Base-by-base conservation (phyloP, 2,329 filamentous ascomycete species). In the Anisogramma anomala region DNA sequence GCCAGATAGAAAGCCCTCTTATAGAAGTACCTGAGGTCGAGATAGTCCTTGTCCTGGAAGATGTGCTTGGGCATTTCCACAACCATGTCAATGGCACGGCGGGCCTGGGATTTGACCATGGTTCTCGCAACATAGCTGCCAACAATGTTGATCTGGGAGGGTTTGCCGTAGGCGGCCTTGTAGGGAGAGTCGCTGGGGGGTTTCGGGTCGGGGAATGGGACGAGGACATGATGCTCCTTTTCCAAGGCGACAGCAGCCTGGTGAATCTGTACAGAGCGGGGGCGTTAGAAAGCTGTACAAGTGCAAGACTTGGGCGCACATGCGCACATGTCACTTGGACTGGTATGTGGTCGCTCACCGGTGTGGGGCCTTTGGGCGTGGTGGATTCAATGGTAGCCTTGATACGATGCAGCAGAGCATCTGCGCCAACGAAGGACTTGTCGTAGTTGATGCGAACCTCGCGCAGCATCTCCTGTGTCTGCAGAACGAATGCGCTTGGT, bases 41-140 rank as follows among this genome's bases (percentile, higher is more conserved):
- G 71, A 58, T 89, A 95, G 61, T 98, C 91, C 62, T 96, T 96
- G 33, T 93, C 84, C 55, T 94, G 86, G 53, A 96, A 88, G 10
- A 94, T 63, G 1, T 72, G 64, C 43, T 66, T 60, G 4, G 91
- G 89, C 77, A 98, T 93, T 35, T 83, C 82, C 13, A 94, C 77
- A 5, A 89, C 78, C 71, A 96, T 75, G 59, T 96, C 89, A 45
- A 95, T 69, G 13, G 72, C 68, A 19, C 79, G 63, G 19, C 58
- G 60, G 36, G 63, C 61, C 50, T 80, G 74, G 9, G 70, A 68
- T 53, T 82, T 83, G 43, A 77, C 66, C 61, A 85, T 81, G 2
- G 80, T 88, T 58, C 77, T 81, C 38, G 84, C 68, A 9, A 83
- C 75, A 64, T 93, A 89, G 61, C 88, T 94, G 36, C 91, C 91